phyloP scores from a whole-genome alignment of 257 asterid species.

The Eucommia ulmoides region DNA sequence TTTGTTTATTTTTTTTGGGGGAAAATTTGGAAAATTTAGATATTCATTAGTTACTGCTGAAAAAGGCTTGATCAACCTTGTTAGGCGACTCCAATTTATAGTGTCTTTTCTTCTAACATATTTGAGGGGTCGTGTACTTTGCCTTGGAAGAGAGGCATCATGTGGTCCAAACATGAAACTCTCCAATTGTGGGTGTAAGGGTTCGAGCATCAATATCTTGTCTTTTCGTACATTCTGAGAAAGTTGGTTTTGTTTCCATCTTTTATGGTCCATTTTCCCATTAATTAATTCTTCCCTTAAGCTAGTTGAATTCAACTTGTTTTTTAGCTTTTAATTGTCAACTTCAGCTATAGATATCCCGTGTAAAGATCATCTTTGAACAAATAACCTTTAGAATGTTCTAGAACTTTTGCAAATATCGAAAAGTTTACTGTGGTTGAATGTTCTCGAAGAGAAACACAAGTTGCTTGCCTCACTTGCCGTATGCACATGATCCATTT shows the following conservation, averaged over 20 bases:
- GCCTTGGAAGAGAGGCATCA: neutral
- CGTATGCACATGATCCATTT: too few species aligned
- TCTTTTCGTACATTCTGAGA: neutral
- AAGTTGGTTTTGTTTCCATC: neutral
- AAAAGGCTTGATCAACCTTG: too few species aligned
- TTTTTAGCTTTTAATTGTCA: too few species aligned
- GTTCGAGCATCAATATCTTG: conserved; percentile 5
- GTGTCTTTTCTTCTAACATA: conserved; percentile 2
- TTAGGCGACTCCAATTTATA: neutral
- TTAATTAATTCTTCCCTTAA: too few species aligned
- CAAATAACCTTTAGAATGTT: conserved; percentile 6
- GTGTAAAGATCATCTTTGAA: neutral
- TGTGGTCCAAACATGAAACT: conserved; percentile 13
- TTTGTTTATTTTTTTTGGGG: conserved; percentile 1
- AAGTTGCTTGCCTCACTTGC: too few species aligned
- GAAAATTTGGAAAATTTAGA: neutral
- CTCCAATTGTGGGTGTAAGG: conserved; percentile 6
- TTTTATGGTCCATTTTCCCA: too few species aligned
- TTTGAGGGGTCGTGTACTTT: conserved; percentile 3
- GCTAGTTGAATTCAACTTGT: too few species aligned
- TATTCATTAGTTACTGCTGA: conserved; percentile 11
- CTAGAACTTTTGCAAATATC: neutral
- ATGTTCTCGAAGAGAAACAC: too few species aligned
- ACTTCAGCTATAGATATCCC: too few species aligned
- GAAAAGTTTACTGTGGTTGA: neutral